Evolutionary conservation across 2,329 filamentous ascomycete species (phyloP), one percentile per base, ranked within the genome.

Genomic region (Alternaria ethzedia): DNA sequence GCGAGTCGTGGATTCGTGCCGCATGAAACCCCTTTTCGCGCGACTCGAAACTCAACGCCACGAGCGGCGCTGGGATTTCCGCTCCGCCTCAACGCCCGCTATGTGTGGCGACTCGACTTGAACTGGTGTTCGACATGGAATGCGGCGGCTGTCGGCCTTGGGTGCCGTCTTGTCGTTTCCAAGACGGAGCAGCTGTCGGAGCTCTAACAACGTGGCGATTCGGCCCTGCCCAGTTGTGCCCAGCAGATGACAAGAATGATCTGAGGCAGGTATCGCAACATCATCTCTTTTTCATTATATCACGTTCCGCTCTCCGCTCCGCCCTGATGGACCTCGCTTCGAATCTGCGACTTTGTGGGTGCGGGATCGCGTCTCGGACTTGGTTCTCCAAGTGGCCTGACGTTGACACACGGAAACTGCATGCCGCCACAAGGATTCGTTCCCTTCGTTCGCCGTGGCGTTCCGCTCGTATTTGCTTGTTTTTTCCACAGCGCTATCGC

Each of bases 401-500:
- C 66, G 36, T 43, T 71, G 59, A 71, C 69, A 65, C 68, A 69
- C 57, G 12, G 41, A 50, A 64, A 67, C 59, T 58, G 64, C 59
- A 63, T 45, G 55, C 43, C 61, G 54, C 41, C 59, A 30, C 57
- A 59, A 46, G 57, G 49, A 23, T 41, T 59, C 26, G 30, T 28
- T 36, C 36, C 30, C 50, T n/a, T 26, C 41, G 49, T 23, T 59
- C 21, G 26, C 50, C 57, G 65, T 70, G 69, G 70, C 69, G 62
- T 61, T 68, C 62, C 70, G 69, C 71, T 63, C 69, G 71, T 71
- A 70, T 72, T 72, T 69, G 71, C 58, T 70, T 71, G 68, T 69
- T 63, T 46, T 21, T 47, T 69, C 68, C 59, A 43, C 66, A 51
- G 54, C 56, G 49, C 30, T 23, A 45, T 52, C 50, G 36, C 26